Conservation (phyloP, 1,284 basidiomycete genomes). For the Rhodotorula sp. region DNA sequence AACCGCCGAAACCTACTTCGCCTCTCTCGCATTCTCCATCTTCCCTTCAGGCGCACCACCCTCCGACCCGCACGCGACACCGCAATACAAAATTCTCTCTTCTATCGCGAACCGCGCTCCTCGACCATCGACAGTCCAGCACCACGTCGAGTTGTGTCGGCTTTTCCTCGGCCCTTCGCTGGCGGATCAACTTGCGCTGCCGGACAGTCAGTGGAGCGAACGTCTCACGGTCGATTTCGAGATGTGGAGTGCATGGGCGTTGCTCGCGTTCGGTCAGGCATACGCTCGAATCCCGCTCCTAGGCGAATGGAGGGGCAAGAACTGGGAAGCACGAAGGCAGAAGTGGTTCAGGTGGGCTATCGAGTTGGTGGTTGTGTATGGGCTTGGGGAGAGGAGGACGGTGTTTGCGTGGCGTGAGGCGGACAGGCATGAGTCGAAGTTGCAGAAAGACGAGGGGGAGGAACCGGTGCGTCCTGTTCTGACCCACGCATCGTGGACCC, state of each 20-base stretch:
- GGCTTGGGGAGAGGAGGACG: conserved; percentile 39
- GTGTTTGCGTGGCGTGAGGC: conserved; percentile 38
- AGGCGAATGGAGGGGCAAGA: conserved; percentile 1
- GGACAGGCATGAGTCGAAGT: conserved; percentile 32
- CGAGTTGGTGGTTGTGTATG: conserved; percentile 38
- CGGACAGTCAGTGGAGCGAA: conserved; percentile 17
- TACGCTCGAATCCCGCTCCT: conserved; percentile 7
- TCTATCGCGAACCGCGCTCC: conserved; percentile 38
- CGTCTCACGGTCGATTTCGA: conserved; percentile 21
- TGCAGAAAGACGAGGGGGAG: conserved; percentile 30
- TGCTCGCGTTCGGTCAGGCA: conserved; percentile 29
- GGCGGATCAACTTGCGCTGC: conserved; percentile 39
- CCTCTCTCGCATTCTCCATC: conserved; percentile 39
- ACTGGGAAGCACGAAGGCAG: conserved; percentile 37
- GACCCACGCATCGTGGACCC: background rate
- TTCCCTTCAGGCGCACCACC: conserved; percentile 29
- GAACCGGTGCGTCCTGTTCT: conserved; percentile 23
- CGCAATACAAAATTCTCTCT: conserved; percentile 40
- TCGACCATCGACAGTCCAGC: conserved; percentile 9
- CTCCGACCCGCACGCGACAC: conserved; percentile 22
- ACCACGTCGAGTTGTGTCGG: conserved; percentile 38
- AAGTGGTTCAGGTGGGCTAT: conserved; percentile 31
- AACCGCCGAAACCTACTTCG: conserved; percentile 37
- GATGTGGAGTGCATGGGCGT: conserved; percentile 15
- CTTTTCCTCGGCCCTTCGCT: conserved; percentile 31